These are phyloP conservation scores for Scenedesmus sp. DNA, from an alignment of 163 green algal species.

Conservation along the genomic window DNA sequence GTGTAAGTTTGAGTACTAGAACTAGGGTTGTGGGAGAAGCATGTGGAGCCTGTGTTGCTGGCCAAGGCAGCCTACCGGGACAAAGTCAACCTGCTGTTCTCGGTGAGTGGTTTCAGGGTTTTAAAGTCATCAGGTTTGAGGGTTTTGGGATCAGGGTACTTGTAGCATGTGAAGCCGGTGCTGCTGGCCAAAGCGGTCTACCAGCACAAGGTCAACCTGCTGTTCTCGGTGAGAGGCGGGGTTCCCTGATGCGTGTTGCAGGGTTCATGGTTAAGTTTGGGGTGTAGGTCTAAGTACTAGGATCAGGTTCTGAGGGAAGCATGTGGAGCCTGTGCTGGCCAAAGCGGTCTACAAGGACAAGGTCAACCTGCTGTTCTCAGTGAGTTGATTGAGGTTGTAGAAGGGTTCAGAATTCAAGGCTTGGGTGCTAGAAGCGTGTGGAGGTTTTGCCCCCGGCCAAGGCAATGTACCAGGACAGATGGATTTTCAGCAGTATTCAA, in stretches of 20 bases:
- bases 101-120: constrained; percentile 57
- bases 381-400: constrained; percentile 44
- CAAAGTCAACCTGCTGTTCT: constrained; percentile 90
- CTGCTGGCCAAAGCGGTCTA: constrained; percentile 8
- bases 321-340: constrained; percentile 69
- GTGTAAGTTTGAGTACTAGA: too few species aligned
- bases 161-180: too few species aligned
- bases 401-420: too few species aligned
- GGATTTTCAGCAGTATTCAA: too few species aligned
- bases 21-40: constrained; percentile 67
- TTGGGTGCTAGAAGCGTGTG: too few species aligned
- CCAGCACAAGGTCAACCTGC: constrained; percentile 51
- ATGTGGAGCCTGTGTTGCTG: constrained; percentile 68
- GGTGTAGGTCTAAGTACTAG: too few species aligned
- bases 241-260: too few species aligned
- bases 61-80: constrained; percentile 83
- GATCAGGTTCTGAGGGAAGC: constrained; percentile 66
- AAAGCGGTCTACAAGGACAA: constrained; percentile 87
- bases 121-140: neutral
- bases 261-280: too few species aligned
- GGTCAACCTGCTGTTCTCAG: constrained; percentile 87
- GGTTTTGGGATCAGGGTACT: too few species aligned
- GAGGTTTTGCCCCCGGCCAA: too few species aligned
- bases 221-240: constrained; percentile 70
- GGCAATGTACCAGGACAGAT: too few species aligned